A percentile compares a stretch with the other conserved stretches of the same genome.
Conservation (phyloP, 2,329 filamentous ascomycete genomes). For the Domatiomyces globalis region DNA sequence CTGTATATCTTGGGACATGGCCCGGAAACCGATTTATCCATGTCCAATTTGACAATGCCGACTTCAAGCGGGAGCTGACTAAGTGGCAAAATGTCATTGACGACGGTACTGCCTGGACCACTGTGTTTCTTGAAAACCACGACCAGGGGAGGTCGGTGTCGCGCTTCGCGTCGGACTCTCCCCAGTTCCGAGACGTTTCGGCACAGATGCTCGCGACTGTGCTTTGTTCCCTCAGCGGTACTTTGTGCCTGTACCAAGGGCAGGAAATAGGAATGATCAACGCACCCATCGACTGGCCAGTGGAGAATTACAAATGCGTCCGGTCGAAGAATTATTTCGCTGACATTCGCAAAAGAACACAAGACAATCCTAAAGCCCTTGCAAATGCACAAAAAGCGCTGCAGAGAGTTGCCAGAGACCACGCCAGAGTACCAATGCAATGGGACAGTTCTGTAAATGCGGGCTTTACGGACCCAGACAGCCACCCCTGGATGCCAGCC, state of each 20-base stretch:
- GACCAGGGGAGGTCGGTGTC: conserved; percentile 45
- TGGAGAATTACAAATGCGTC: conserved; percentile 29
- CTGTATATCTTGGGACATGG: conserved; percentile 46
- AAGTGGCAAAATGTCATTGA: conserved; percentile 39
- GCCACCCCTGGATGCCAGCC: conserved; percentile 45
- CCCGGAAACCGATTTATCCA: conserved; percentile 35
- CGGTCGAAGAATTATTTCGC: conserved; percentile 39
- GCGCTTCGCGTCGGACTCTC: conserved; percentile 36
- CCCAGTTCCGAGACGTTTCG: conserved; percentile 29
- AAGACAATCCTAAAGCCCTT: conserved; percentile 17
- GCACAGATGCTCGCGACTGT: conserved; percentile 42
- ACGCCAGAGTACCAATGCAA: conserved; percentile 52
- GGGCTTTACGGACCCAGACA: conserved; percentile 41
- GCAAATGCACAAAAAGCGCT: conserved; percentile 10
- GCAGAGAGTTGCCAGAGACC: conserved; percentile 31
- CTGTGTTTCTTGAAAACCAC: conserved; percentile 50
- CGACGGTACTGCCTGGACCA: conserved; percentile 41
- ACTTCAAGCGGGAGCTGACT: conserved; percentile 36
- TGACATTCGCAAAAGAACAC: conserved; percentile 17
- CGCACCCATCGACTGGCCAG: conserved; percentile 34
- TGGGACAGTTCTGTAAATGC: conserved; percentile 45
- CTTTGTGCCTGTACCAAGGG: conserved; percentile 45
- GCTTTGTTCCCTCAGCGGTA: conserved; percentile 36
- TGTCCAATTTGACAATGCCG: conserved; percentile 33
- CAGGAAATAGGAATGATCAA: conserved; percentile 49